Evolutionary conservation across 306 rosid species (phyloP).

Genomic region (Quercus cerris): DNA sequence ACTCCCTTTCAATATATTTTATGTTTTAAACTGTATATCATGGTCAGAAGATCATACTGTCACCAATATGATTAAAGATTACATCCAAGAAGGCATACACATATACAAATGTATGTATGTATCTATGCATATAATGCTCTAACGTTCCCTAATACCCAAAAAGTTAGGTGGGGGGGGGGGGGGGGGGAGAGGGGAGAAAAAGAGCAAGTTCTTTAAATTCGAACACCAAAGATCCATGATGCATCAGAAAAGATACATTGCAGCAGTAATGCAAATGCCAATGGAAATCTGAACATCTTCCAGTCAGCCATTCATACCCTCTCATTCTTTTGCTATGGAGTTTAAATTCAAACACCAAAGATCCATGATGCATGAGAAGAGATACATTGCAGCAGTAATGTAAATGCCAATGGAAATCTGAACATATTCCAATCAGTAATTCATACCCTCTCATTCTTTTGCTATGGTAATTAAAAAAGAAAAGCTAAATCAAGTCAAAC

Average conservation of each 20-base stretch:
- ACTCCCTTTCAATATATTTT: not conserved
- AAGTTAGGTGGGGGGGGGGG: not conserved
- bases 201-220: not conserved
- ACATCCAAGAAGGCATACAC: not conserved
- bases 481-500: not conserved
- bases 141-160: not conserved
- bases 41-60: not conserved
- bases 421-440: not conserved
- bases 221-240: not conserved
- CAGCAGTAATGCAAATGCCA: not conserved
- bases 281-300: constrained; percentile 8
- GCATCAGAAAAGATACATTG: not conserved
- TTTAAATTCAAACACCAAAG: no score
- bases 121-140: not conserved
- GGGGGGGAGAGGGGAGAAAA: not conserved
- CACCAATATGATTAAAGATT: not conserved
- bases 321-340: no score
- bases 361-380: not conserved
- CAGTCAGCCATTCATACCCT: not conserved
- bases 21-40: not conserved
- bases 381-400: not conserved
- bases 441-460: not conserved
- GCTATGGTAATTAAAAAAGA: not conserved
- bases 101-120: not conserved
- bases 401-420: not conserved